These are phyloP conservation scores for Liquidambar formosana DNA, from an alignment of 164 flowering plant species.

Conservation along the genomic window DNA sequence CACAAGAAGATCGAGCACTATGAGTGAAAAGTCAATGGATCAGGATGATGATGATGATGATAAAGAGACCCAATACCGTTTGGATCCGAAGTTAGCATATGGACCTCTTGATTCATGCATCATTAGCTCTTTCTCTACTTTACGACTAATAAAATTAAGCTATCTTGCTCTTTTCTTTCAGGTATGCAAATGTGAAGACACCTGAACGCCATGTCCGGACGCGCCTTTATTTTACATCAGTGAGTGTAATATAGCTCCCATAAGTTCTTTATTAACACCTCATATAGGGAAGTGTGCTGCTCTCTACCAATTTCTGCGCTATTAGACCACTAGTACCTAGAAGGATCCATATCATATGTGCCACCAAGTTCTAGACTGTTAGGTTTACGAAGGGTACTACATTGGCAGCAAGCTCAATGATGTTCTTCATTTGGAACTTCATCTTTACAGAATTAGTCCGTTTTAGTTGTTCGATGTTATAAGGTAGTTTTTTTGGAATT, in stretches of 20 bases:
- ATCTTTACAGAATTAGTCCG: background rate
- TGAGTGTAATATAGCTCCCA: constrained; percentile 37
- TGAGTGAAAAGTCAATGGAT: constrained; percentile 71
- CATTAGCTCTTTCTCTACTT: background rate
- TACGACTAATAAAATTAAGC: background rate
- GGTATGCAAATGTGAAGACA: constrained; percentile 97
- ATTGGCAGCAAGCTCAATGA: too few species aligned
- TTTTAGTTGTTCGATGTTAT: background rate
- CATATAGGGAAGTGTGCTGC: background rate
- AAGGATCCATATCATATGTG: too few species aligned
- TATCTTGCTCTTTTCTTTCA: constrained; percentile 24
- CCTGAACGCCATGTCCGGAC: constrained; percentile 98
- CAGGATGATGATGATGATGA: constrained; percentile 97
- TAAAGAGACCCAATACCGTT: constrained; percentile 89
- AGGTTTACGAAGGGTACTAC: too few species aligned
- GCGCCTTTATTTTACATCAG: constrained; percentile 96
- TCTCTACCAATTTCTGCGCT: background rate
- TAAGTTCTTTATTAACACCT: background rate
- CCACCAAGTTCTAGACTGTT: too few species aligned
- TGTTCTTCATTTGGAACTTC: background rate
- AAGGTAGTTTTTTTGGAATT: background rate
- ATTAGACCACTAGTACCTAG: background rate
- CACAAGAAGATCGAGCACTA: constrained; percentile 48
- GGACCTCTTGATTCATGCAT: constrained; percentile 10
- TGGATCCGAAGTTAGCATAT: constrained; percentile 80